Evolutionary conservation across 75 land plant species (phyloP).

Genomic region (Sequoia sempervirens): DNA sequence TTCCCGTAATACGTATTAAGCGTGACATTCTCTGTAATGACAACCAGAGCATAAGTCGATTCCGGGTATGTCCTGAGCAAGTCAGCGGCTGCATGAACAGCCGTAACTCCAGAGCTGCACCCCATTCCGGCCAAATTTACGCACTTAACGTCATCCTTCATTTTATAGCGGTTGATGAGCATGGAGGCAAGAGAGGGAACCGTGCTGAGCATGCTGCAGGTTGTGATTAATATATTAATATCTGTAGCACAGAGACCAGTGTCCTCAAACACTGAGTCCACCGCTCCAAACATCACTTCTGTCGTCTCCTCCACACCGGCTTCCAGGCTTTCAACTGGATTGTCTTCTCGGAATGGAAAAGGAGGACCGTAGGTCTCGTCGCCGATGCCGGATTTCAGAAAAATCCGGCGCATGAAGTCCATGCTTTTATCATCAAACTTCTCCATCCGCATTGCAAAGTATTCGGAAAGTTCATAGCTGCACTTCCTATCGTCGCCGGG

Average conservation of each 20-base stretch:
- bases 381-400: slow-evolving; percentile 33
- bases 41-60: slow-evolving; percentile 28
- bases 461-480: slow-evolving; percentile 25
- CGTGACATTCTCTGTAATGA: slow-evolving; percentile 51
- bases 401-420: slow-evolving; percentile 35
- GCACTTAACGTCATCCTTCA: slow-evolving; percentile 14
- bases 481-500: slow-evolving; percentile 19
- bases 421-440: slow-evolving; percentile 7
- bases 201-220: slow-evolving; percentile 36
- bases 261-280: slow-evolving; percentile 28
- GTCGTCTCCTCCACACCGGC: slow-evolving; percentile 30
- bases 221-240: slow-evolving; percentile 29
- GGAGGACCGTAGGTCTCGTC: slow-evolving; percentile 53
- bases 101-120: slow-evolving; percentile 38
- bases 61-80: slow-evolving; percentile 6
- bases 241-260: slow-evolving; percentile 8
- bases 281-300: slow-evolving; percentile 28
- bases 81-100: slow-evolving; percentile 27
- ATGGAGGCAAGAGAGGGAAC: slow-evolving; percentile 23
- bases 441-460: slow-evolving; percentile 17
- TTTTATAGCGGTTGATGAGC: slow-evolving; percentile 16
- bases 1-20: slow-evolving; percentile 43
- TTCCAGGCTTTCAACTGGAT: slow-evolving; percentile 15
- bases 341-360: slow-evolving; percentile 23
- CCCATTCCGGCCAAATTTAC: slow-evolving; percentile 56